Conservation (phyloP, 768 basidiomycete species). For the Lactarius psammicola region DNA sequence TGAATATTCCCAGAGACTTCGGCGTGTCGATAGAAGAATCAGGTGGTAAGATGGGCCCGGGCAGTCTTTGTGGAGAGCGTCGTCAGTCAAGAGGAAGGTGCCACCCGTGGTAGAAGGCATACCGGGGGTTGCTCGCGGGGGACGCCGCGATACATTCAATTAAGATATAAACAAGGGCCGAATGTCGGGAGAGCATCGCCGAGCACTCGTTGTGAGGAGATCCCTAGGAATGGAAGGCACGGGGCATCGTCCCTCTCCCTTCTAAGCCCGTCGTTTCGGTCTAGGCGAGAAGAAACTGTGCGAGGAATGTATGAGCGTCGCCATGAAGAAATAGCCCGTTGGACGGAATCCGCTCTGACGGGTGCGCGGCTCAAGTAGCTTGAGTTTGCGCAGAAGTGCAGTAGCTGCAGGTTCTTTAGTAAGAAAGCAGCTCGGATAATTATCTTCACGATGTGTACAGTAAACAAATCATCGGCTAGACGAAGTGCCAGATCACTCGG, state of each 20-base stretch:
- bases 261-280: conserved; percentile 7
- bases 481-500: no score
- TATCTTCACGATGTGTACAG: neutral
- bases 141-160: neutral
- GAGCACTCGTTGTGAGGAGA: neutral
- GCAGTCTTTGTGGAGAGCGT: neutral
- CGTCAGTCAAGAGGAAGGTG: neutral
- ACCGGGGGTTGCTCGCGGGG: neutral
- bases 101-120: neutral
- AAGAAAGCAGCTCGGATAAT: neutral
- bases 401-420: neutral
- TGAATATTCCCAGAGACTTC: conserved; percentile 28
- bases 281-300: conserved; percentile 1
- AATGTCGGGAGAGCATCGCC: conserved; percentile 22
- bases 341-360: neutral
- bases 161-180: conserved; percentile 56
- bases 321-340: neutral
- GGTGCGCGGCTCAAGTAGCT: no score
- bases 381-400: neutral
- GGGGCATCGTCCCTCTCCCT: neutral
- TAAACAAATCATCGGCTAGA: no score
- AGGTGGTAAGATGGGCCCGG: neutral
- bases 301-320: neutral
- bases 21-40: conserved; percentile 6
- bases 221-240: no score